phyloP scores from a whole-genome alignment of 73 alveolate species.

The Paramecium octaurelia region DNA sequence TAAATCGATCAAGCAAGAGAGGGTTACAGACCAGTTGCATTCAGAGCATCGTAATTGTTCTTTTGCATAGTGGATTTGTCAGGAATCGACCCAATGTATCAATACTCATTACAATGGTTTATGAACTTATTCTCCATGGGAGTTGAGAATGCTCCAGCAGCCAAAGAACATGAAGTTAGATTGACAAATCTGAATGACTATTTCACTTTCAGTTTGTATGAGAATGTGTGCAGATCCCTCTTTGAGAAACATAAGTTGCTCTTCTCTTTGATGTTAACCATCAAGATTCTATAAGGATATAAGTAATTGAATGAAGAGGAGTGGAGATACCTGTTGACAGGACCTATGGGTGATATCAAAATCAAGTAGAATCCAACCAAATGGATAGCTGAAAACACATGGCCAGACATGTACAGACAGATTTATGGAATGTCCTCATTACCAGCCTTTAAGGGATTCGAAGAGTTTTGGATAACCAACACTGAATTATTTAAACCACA shows the following conservation, averaged over 20 bases:
- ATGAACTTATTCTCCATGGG: conserved; percentile 96
- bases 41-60: conserved; percentile 97
- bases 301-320: conserved; percentile 69
- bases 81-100: conserved; percentile 83
- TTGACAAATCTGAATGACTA: conserved; percentile 88
- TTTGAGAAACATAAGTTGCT: conserved; percentile 98
- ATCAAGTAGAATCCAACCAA: conserved; percentile 87
- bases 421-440: conserved; percentile 85
- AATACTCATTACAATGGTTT: conserved; percentile 64
- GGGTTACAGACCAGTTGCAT: conserved; percentile 99
- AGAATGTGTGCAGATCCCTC: conserved; percentile 98
- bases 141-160: conserved; percentile 96
- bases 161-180: conserved; percentile 93
- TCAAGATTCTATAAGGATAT: conserved; percentile 87
- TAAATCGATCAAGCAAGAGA: conserved; percentile 97
- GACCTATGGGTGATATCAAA: conserved; percentile 56
- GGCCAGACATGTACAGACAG: conserved; percentile 96
- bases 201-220: conserved; percentile 96
- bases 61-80: conserved; percentile 98
- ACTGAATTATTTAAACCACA: conserved; percentile 79
- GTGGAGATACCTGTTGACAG: conserved; percentile 68
- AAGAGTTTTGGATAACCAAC: conserved; percentile 80
- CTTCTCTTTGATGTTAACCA: conserved; percentile 95
- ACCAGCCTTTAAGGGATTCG: conserved; percentile 89
- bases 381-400: conserved; percentile 96